Base-by-base conservation (phyloP, 2,329 filamentous ascomycete genomes). In the Penicillium palitans region DNA sequence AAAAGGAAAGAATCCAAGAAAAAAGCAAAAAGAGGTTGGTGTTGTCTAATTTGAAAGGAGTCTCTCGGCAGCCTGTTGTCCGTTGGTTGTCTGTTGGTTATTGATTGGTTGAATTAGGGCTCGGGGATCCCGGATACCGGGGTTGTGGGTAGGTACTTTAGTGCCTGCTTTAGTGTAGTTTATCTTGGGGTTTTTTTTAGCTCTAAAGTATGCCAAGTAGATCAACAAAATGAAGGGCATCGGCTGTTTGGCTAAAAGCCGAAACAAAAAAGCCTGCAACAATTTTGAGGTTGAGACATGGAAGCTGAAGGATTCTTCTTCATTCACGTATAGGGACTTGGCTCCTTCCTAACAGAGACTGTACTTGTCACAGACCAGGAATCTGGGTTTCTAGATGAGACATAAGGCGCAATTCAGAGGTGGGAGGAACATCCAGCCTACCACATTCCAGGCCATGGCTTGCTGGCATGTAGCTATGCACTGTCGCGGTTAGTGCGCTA, bases 401-500 rank as follows among this genome's bases (percentile, higher is more conserved):
- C 46, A 48, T 17, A 24, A 15, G 21, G 9, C 5, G 12, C 5
- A 21, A 17, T 51, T 39, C 19, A 33, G 27, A 44, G 29, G 15
- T 48, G 49, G 17, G 25, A 33, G 24, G 21, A 55, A 17, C 15
- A 49, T n/a, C 24, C n/a, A 58, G 27, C 24, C 44, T 42, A 40
- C 29, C 33, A 25, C 42, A 35, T 52, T 59, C 24, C 33, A 60
- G 19, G 13, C 25, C 25, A 29, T 60, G 58, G 52, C 48, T 55
- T 54, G 52, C 46, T 58, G 9, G n/a, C 21, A 60, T 63, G 53
- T 53, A 59, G 45, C 19, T 57, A 63, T 52, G 55, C 61, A 61
- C 31, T 51, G 40, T 61, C 40, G 58, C 58, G 55, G 47, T 42
- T 52, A 59, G 35, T 47, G 58, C 40, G 49, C 54, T 52, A 60